Percentiles rank a stretch among this genome's conserved stretches.
phyloP scores from a whole-genome alignment of 495 filamentous ascomycete genomes.

The Penicillium angulare region DNA sequence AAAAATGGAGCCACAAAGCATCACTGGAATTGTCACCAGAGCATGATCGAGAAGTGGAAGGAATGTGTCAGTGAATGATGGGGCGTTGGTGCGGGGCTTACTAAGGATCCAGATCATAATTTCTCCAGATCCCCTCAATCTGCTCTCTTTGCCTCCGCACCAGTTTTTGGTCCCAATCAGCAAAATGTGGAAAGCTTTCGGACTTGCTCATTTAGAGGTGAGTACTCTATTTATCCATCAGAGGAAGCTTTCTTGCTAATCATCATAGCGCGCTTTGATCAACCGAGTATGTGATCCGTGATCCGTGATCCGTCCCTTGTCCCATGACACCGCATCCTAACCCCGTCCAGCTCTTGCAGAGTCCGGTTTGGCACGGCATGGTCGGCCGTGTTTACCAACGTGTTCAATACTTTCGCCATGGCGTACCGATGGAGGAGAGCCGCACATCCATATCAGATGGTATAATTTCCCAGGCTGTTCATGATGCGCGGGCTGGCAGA shows the following conservation, averaged over 20 bases:
- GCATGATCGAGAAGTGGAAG: background rate
- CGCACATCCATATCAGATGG: constrained; percentile 54
- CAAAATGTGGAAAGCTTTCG: constrained; percentile 20
- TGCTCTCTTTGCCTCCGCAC: constrained; percentile 1
- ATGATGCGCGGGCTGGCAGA: background rate
- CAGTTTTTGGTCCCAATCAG: background rate
- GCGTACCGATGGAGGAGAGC: constrained; percentile 56
- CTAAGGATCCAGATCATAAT: constrained; percentile 5
- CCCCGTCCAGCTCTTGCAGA: constrained; percentile 52
- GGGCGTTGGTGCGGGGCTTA: constrained; percentile 19
- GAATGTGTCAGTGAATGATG: background rate
- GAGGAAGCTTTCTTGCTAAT: background rate
- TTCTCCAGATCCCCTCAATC: constrained; percentile 8
- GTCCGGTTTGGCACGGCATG: constrained; percentile 57
- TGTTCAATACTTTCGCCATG: constrained; percentile 51
- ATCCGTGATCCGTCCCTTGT: constrained; percentile 18
- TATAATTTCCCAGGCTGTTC: constrained; percentile 23
- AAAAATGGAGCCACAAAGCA: background rate
- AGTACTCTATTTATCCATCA: background rate
- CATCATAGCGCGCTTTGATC: constrained; percentile 22
- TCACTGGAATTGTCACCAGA: background rate
- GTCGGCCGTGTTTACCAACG: constrained; percentile 56
- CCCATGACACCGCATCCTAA: background rate
- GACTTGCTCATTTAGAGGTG: constrained; percentile 23
- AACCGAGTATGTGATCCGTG: constrained; percentile 39